Evolutionary conservation across 202 grass and related monocot species (phyloP).

Genomic region (Carex sylvatica): DNA sequence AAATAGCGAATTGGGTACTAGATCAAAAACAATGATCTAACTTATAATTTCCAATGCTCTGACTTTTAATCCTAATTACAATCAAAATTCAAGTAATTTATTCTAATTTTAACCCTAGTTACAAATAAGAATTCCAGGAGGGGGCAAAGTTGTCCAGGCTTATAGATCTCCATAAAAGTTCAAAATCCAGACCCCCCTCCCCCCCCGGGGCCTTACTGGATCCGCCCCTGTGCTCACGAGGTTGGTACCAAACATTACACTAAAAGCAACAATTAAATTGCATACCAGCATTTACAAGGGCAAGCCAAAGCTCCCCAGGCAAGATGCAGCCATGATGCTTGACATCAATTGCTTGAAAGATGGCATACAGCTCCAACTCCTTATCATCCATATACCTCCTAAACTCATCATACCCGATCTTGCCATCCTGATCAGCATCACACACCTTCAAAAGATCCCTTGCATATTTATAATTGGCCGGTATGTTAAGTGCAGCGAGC

Average conservation of each 20-base stretch:
- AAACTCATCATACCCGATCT: slow-evolving; percentile 85
- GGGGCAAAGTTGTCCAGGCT: too few relatives aligned
- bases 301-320: slow-evolving; percentile 93
- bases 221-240: not conserved
- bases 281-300: slow-evolving; percentile 91
- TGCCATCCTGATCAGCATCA: slow-evolving; percentile 73
- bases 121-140: too few relatives aligned
- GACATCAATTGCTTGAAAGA: slow-evolving; percentile 97
- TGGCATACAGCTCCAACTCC: slow-evolving; percentile 95
- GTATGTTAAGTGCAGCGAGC: slow-evolving; percentile 62
- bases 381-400: slow-evolving; percentile 91
- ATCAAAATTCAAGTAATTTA: too few relatives aligned
- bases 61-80: too few relatives aligned
- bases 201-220: too few relatives aligned
- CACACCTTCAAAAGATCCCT: slow-evolving; percentile 83
- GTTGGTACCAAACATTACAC: not conserved
- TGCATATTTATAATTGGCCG: slow-evolving; percentile 84
- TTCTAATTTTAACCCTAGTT: too few relatives aligned
- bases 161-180: too few relatives aligned
- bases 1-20: too few relatives aligned
- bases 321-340: slow-evolving; percentile 95
- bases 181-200: too few relatives aligned
- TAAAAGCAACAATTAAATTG: not conserved
- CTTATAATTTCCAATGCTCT: too few relatives aligned
- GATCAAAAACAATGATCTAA: too few relatives aligned